Conservation (phyloP, 2,329 filamentous ascomycete genomes). For the Colletotrichum sp. region DNA sequence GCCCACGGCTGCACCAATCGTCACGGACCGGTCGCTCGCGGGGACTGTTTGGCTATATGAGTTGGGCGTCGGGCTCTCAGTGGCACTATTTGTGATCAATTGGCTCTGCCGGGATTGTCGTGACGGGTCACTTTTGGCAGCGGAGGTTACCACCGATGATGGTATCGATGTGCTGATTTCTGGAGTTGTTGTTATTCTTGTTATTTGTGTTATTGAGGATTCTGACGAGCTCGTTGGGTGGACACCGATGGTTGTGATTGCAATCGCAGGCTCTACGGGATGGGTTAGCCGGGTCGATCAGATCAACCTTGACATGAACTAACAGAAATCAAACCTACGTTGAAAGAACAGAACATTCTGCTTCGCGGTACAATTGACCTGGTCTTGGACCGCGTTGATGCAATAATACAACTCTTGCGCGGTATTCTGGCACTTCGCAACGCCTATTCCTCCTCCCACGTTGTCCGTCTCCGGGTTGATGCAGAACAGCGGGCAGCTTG, state of each 20-base stretch:
- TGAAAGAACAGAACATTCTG: conserved; percentile 22
- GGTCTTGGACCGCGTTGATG: conserved; percentile 19
- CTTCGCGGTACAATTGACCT: not conserved
- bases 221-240: not conserved
- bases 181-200: not conserved
- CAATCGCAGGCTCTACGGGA: not conserved
- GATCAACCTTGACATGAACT: accelerated
- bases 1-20: not conserved
- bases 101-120: not conserved
- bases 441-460: conserved; percentile 24
- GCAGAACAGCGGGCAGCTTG: conserved; percentile 37
- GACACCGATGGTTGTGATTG: conserved; percentile 3
- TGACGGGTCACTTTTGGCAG: not conserved
- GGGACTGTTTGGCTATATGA: no score
- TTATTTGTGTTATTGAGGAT: no score
- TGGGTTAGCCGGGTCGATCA: not conserved
- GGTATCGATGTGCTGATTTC: not conserved
- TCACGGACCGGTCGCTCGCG: not conserved
- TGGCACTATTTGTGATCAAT: not conserved
- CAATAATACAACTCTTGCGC: conserved; percentile 28
- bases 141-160: not conserved
- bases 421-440: conserved; percentile 18
- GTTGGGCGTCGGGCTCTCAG: not conserved
- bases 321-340: not conserved
- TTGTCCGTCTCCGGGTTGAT: conserved; percentile 26